Evolutionary conservation across 441 rosid genomes (phyloP), one percentile per base, ranked within the genome.

Genomic region (Erodium texanum): DNA sequence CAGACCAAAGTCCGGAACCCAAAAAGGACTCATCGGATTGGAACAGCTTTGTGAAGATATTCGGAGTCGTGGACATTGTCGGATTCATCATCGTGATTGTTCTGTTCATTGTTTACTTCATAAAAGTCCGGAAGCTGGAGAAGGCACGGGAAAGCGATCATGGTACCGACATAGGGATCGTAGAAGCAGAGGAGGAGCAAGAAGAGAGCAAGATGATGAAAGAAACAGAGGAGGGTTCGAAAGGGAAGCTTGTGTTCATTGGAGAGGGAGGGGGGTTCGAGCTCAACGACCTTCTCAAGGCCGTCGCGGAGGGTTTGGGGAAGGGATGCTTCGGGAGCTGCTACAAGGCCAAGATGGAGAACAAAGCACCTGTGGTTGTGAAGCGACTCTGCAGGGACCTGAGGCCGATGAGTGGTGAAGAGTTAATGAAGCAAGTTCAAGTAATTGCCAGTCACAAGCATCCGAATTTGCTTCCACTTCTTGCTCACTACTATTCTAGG

Each of bases 391-490:
- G n/a, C 12, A 75, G 65, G 77, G 76, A 82, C 66, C 69, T 85
- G 79, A 83, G 73, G 68, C 89, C 88, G 20, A 61, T 85, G 59
- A 81, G 70, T 59, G 7, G 18, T 1, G 76, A 82, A 10, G 89
- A 85, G 69, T 81, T 83, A 66, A 70, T 59, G 8, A 80, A 70
- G 77, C 79, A 78, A 12, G 5, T 82, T 66, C 69, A 62, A 11
- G 7, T 68, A 5, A 75, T 85, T 12, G 78, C 75, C 0, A 43
- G 68, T 12, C 76, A 56, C 20, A 81, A 75, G 36, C 88, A 87
- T 71, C 84, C 86, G 0, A 85, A 83, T 79, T 66, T 85, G 79
- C 75, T 82, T 11, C 86, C 92, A 0, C 75, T 78, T 59, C 82
- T 85, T 3, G 89, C 84, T 19, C 81, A 85, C 71, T 83, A 69